Evolutionary conservation across 768 basidiomycete genomes (phyloP), one percentile per base, ranked within the genome.

Genomic region (Boletus bicolor): DNA sequence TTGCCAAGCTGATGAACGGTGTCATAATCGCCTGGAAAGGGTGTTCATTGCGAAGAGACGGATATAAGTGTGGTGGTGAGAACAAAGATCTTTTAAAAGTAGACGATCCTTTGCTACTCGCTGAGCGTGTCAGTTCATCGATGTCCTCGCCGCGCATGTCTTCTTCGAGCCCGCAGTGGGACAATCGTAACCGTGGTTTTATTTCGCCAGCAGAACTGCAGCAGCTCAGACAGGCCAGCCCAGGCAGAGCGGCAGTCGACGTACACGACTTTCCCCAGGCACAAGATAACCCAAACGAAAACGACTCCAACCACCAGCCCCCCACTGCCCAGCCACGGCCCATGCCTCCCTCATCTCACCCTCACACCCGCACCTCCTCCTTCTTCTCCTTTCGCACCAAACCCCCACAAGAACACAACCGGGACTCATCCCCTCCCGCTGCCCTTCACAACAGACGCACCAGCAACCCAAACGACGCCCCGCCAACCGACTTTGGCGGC

Each of bases 321-420:
- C 8, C 59, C 51, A 48, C 47, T 3, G 26, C 7, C 48, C 65
- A 71, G 51, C 66, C 65, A 58, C 65, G 62, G 46, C 50, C 70
- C 55, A 72, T 64, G 65, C 57, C 66, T 12, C 49, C 63, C 11
- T 38, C 55, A 46, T 53, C 67, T 14, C 65, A 64, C 35, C 55
- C 71, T 14, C 85, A 86, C 65, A 62, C 78, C 36, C 82, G 84
- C 39, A 76, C 83, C n/a, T 72, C 81, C 7, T 87, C 85, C 28
- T 83, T 85, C 75, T 87, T 87, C 68, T 80, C 83, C 17, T 84
- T 86, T 68, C 76, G 77, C 58, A 75, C 64, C 59, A 81, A 74
- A 56, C 70, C 72, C 8, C 61, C 61, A 39, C 63, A 63, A 45
- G 63, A 58, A 12, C 50, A 44, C 24, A 36, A 47, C 1, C 63